Base-by-base conservation (phyloP, 2,329 filamentous ascomycete genomes). In the Diaporthe sp. region DNA sequence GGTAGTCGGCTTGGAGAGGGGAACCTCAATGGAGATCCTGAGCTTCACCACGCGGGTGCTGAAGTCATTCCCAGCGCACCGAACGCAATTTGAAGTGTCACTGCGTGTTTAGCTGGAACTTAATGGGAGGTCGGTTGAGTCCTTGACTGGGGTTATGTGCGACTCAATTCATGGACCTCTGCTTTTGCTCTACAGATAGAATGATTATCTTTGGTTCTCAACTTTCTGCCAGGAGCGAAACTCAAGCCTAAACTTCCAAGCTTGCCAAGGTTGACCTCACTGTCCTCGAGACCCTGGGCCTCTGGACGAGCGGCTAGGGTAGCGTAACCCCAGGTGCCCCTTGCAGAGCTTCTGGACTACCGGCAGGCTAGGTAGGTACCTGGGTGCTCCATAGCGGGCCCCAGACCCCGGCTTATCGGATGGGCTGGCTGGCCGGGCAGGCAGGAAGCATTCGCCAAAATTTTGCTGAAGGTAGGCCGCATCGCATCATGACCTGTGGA, bases 361-460 rank as follows among this genome's bases (percentile, higher is more conserved):
- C 64, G 64, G 33, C 64, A 68, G 64, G 64, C 45, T 35, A 50
- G 8, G 15, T 50, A 47, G 42, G 42, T 25, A 35, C 40, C 28
- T 35, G 30, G 42, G 30, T 52, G 13, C 19, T 35, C 61, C 45
- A 13, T 17, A 40, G 64, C 17, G 13, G 64, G 45, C 30, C 64
- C 64, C 47, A n/a, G 64, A 54, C 33, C 33, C 64, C 64, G 64
- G 64, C 47, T 68, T 40, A 54, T 54, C 64, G 64, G 45, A 19
- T 38, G 45, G 61, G 45, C 45, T 38, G 61, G n/a, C 38, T 45
- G 45, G 30, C 61, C 10, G 45, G 64, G 45, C 61, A 52, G 64
- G 64, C 64, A 52, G 19, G 45, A 25, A 28, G 33, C 64, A 22
- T 30, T n/a, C 22, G 45, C 64, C 64, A 68, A 68, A 54, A 40